phyloP scores from a whole-genome alignment of 257 asterid genomes.

The Ballota nigra region DNA sequence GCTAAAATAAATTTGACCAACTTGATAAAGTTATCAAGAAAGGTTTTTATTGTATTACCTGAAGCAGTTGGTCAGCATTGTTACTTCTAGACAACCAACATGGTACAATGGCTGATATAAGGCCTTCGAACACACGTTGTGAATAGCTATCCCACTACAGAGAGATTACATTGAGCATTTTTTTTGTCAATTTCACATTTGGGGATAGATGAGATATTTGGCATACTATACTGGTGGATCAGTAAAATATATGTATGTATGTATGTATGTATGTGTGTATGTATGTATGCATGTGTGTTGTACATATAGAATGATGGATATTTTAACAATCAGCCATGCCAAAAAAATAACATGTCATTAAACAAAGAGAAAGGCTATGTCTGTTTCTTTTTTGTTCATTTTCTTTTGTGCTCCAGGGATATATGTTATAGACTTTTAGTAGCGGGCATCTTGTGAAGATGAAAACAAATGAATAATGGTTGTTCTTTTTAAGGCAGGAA shows the following conservation, averaged over 20 bases:
- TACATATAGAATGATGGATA: neutral
- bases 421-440: neutral
- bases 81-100: constrained; percentile 73
- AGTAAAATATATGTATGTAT: neutral
- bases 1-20: neutral
- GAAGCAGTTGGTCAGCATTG: constrained; percentile 60
- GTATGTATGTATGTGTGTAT: too few species aligned
- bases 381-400: neutral
- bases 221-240: neutral
- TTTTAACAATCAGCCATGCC: constrained; percentile 10
- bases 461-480: neutral
- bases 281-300: neutral
- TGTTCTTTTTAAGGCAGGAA: neutral
- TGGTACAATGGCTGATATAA: constrained; percentile 82
- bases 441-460: neutral
- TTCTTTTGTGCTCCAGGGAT: neutral
- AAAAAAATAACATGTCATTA: constrained; percentile 1
- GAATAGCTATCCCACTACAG: constrained; percentile 90
- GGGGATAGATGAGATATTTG: neutral
- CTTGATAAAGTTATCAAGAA: neutral
- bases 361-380: neutral
- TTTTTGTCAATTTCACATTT: constrained; percentile 20
- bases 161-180: constrained; percentile 8
- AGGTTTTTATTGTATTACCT: constrained; percentile 47
- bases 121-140: constrained; percentile 76